Base-by-base conservation (phyloP, 495 filamentous ascomycete species). In the Cudoniella acicularis region DNA sequence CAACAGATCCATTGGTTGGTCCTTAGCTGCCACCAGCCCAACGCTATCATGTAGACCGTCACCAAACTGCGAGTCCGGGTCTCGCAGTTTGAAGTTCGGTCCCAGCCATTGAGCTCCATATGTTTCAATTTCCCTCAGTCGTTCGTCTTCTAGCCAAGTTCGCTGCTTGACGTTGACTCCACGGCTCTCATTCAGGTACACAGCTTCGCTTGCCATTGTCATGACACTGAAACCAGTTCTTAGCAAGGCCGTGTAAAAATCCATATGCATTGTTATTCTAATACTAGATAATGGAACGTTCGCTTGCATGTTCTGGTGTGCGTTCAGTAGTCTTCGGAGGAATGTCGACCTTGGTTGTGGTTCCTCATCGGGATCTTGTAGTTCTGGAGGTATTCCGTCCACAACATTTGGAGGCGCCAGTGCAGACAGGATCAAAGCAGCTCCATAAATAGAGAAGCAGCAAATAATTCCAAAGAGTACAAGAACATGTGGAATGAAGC, bases 91-190 rank as follows among this genome's bases (percentile, higher is more conserved):
- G 20, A 76, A 63, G 22, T 75, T 71, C 13, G 75, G 67, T 18
- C 75, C 71, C 16, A 75, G 67, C 77, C 77, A 77, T 67, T 79
- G 72, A 69, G 77, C 76, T 54, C 75, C 70, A 20, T 78, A 60
- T 62, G 86, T 79, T 25, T 89, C 79, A 16, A 94, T 69, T 60
- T 89, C 83, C 43, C 72, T 75, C 8, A 85, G 72, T 21, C 91
- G 80, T 45, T 96, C 91, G 46, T 89, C 86, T 63, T 98, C 94
- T 10, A 98, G 75, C 94, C 94, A 98, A 0, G 95, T 98, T 75
- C 86, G 85, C n/a, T 76, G 75, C 40, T 84, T 81, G 10, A 96
- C 76, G 49, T 83, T 82, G 20, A 98, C 84, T n/a, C 75, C 74
- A 24, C 81, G 80, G 11, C 92, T 91, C 73, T 98, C 94, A 52